Conservation (phyloP, 768 basidiomycete genomes). For the Gloeostereum incarnatum region DNA sequence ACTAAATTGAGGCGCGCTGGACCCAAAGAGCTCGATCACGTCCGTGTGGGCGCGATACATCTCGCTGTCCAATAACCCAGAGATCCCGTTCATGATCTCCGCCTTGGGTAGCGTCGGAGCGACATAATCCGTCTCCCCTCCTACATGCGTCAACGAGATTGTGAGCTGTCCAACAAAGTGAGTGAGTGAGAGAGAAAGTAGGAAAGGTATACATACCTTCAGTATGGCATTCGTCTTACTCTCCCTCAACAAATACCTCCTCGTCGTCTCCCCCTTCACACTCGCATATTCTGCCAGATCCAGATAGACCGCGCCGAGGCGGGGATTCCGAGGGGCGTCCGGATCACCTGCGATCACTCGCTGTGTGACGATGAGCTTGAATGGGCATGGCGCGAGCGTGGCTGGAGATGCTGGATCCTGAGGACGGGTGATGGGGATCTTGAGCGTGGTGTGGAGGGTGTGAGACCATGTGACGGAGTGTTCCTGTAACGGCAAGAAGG, state of each 20-base stretch:
- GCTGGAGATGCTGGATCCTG: neutral
- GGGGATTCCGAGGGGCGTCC: conserved; percentile 44
- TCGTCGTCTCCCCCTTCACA: conserved; percentile 44
- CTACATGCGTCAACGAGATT: conserved; percentile 43
- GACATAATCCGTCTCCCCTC: conserved; percentile 44
- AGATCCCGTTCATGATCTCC: conserved; percentile 63
- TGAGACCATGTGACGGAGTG: conserved; percentile 60
- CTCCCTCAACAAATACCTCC: conserved; percentile 59
- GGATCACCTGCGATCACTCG: conserved; percentile 51
- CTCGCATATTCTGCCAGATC: conserved; percentile 72
- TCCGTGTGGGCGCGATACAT: conserved; percentile 41
- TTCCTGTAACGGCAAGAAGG: conserved; percentile 48
- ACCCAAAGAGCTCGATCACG: conserved; percentile 36
- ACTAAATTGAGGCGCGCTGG: no score
- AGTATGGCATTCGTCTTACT: conserved; percentile 77
- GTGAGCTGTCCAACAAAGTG: conserved; percentile 34
- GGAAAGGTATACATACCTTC: conserved; percentile 32
- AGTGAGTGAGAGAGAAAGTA: neutral
- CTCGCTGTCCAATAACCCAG: conserved; percentile 51
- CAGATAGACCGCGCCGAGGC: conserved; percentile 56
- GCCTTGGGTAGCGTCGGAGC: conserved; percentile 64
- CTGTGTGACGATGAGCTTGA: conserved; percentile 61
- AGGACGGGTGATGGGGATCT: conserved; percentile 45
- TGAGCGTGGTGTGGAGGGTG: conserved; percentile 44
- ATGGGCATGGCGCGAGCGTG: conserved; percentile 46